These are phyloP conservation scores for Penicillium digitatum DNA, from an alignment of 2,329 filamentous ascomycete species.

Conservation along the genomic window DNA sequence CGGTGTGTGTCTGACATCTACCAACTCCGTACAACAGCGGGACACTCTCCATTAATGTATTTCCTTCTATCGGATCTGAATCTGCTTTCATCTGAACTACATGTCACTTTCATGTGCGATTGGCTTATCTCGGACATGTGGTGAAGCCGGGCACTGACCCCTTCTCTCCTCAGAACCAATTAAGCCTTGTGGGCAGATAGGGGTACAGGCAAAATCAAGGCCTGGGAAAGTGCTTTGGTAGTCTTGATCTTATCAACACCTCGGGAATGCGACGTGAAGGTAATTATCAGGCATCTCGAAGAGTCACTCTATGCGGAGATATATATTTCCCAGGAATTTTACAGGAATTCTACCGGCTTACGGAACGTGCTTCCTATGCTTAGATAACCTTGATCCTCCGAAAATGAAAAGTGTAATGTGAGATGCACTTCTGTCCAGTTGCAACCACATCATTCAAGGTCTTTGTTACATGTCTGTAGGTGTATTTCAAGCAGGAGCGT, in stretches of 20 bases:
- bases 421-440: background rate
- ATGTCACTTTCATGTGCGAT: background rate
- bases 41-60: background rate
- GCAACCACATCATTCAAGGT: background rate
- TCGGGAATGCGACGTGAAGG: background rate
- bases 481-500: slow-evolving; percentile 10
- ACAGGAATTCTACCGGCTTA: too few species aligned
- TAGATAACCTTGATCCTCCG: background rate
- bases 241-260: background rate
- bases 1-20: background rate
- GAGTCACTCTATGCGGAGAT: background rate
- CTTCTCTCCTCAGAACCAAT: background rate
- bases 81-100: background rate
- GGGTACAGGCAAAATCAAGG: background rate
- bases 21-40: background rate
- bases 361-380: background rate
- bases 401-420: background rate
- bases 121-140: background rate
- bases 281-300: background rate
- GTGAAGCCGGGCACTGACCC: slow-evolving; percentile 1
- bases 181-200: background rate
- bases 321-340: background rate
- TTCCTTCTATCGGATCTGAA: background rate
- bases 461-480: slow-evolving; percentile 8
- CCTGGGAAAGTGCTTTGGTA: background rate